These are phyloP conservation scores for Plicaturopsis crispa DNA, from an alignment of 768 basidiomycete genomes.

Conservation along the genomic window DNA sequence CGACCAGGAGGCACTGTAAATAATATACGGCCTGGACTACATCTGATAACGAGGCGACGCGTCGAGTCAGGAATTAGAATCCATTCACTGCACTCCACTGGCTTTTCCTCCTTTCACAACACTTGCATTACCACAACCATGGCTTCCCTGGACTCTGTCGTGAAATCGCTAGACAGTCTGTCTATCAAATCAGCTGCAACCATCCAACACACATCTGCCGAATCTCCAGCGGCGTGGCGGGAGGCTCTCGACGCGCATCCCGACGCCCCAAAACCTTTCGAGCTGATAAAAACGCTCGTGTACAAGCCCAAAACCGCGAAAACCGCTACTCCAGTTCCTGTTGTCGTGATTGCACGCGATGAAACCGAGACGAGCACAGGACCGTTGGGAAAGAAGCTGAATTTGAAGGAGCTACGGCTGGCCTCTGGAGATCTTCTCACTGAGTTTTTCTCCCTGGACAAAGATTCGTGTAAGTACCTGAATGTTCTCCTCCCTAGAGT, in stretches of 20 bases:
- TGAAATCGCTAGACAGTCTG: conserved; percentile 39
- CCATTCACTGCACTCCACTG: conserved; percentile 7
- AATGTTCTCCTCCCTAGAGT: conserved; percentile 3
- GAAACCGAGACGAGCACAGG: conserved; percentile 76
- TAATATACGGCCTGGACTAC: too few species aligned
- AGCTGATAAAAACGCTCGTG: conserved; percentile 81
- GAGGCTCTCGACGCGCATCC: conserved; percentile 52
- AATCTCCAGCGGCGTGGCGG: conserved; percentile 72
- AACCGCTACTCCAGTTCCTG: conserved; percentile 71
- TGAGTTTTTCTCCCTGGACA: conserved; percentile 79
- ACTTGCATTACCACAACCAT: conserved; percentile 18
- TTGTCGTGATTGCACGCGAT: conserved; percentile 83
- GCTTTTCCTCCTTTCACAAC: background rate
- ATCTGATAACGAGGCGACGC: conserved; percentile 17
- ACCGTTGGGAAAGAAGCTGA: conserved; percentile 70
- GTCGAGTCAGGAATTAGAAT: conserved; percentile 17
- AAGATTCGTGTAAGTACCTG: conserved; percentile 68
- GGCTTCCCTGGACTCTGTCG: conserved; percentile 24
- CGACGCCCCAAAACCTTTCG: conserved; percentile 49
- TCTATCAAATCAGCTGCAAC: conserved; percentile 46
- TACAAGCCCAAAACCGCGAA: conserved; percentile 99
- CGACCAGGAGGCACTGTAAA: too few species aligned
- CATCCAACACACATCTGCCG: conserved; percentile 53
- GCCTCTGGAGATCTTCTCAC: conserved; percentile 81
- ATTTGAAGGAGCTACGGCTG: conserved; percentile 80